Conservation (phyloP, 176 grass and related monocot species). For the Aechmea fasciata region DNA sequence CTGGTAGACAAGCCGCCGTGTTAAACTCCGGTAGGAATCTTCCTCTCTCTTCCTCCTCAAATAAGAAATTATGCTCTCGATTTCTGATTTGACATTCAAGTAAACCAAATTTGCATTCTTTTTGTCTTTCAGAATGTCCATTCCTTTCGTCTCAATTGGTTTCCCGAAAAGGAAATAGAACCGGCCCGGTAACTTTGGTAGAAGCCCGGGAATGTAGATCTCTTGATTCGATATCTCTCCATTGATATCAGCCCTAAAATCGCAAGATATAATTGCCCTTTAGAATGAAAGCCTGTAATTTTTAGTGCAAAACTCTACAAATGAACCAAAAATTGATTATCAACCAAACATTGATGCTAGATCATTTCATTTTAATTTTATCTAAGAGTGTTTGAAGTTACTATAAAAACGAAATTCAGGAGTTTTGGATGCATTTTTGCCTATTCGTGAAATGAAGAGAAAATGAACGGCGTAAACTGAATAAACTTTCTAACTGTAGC, state of each 20-base stretch:
- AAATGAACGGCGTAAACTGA: too few relatives aligned
- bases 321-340: too few relatives aligned
- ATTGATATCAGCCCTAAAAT: constrained; percentile 52
- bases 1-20: constrained; percentile 45
- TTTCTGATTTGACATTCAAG: constrained; percentile 55
- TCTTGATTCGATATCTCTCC: constrained; percentile 60
- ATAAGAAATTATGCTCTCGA: constrained; percentile 60
- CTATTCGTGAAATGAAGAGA: too few relatives aligned
- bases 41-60: constrained; percentile 81
- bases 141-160: constrained; percentile 58
- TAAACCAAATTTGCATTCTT: constrained; percentile 53
- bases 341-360: too few relatives aligned
- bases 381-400: too few relatives aligned
- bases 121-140: constrained; percentile 56
- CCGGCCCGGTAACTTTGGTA: constrained; percentile 82
- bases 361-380: too few relatives aligned
- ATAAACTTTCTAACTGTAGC: too few relatives aligned
- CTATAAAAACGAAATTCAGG: too few relatives aligned
- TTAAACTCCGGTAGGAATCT: constrained; percentile 76
- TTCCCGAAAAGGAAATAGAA: constrained; percentile 83
- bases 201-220: constrained; percentile 42
- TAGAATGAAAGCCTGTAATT: background rate
- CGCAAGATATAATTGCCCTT: background rate
- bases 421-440: too few relatives aligned
- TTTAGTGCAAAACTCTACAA: too few relatives aligned